Evolutionary conservation across 2,329 filamentous ascomycete species (phyloP).

Genomic region (Exophiala phaeomuriformis): DNA sequence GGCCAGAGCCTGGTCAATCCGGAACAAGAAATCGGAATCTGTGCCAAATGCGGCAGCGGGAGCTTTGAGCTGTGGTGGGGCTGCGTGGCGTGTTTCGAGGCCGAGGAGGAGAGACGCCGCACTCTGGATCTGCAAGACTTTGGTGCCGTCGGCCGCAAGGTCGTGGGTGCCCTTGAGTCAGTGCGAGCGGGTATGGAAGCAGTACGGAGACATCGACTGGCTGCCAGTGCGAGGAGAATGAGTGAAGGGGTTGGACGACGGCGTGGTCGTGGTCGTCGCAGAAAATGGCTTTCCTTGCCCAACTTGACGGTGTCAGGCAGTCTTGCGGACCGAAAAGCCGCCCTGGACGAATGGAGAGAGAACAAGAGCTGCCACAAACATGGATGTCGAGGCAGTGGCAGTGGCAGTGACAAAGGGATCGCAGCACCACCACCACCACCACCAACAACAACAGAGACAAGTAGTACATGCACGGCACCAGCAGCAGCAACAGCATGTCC

Average conservation of each 20-base stretch:
- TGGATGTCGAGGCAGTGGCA: background rate
- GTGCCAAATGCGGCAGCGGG: conserved; percentile 14
- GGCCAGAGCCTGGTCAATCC: conserved; percentile 17
- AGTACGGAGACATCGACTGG: conserved; percentile 4
- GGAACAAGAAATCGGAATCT: conserved; percentile 19
- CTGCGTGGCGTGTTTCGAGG: conserved; percentile 18
- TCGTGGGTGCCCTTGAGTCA: conserved; percentile 22
- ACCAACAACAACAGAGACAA: background rate
- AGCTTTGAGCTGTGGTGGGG: conserved; percentile 22
- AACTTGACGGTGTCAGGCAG: conserved; percentile 6
- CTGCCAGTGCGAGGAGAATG: conserved; percentile 1
- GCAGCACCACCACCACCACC: background rate
- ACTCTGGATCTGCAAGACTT: conserved; percentile 10
- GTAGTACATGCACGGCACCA: background rate
- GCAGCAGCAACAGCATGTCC: background rate
- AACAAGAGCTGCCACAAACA: conserved; percentile 3
- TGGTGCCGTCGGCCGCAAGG: conserved; percentile 8
- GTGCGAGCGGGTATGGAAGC: conserved; percentile 18
- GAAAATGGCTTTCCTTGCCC: background rate
- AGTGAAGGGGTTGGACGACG: too few species aligned
- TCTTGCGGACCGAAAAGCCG: conserved; percentile 11
- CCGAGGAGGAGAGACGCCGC: conserved; percentile 14
- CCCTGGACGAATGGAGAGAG: conserved; percentile 18
- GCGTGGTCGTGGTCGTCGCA: too few species aligned
- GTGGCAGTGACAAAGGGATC: too few species aligned